These are phyloP conservation scores for Tylopilus balloui DNA, from an alignment of 768 basidiomycete genomes.

Conservation along the genomic window DNA sequence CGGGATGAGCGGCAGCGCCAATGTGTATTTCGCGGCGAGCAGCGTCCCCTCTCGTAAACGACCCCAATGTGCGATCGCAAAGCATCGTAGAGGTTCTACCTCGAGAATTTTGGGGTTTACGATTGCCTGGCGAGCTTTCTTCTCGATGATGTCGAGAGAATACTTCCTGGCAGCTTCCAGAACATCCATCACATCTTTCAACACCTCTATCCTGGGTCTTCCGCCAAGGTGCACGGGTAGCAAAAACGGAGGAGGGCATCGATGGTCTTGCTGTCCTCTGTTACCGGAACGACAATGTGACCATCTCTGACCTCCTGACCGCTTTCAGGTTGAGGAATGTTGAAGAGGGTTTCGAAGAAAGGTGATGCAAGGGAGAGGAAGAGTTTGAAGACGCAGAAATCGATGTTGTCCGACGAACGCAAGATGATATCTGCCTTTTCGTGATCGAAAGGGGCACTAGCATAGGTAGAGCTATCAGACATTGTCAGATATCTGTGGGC, in stretches of 20 bases:
- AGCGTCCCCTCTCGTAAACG: not conserved
- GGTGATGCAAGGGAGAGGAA: conserved; percentile 34
- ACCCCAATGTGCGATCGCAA: not conserved
- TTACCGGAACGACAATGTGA: conserved; percentile 15
- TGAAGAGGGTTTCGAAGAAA: conserved; percentile 32
- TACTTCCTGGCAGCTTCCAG: not conserved
- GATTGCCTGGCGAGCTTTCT: not conserved
- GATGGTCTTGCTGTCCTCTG: conserved; percentile 20
- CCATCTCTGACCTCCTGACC: conserved; percentile 16
- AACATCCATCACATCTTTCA: not conserved
- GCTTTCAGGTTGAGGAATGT: conserved; percentile 24
- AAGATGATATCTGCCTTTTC: conserved; percentile 21
- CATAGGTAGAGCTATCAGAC: not conserved
- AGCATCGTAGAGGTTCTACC: not conserved
- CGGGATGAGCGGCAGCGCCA: conserved; percentile 23
- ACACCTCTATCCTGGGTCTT: not conserved
- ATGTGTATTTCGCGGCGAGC: conserved; percentile 8
- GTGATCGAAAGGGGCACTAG: conserved; percentile 22
- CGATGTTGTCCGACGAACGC: conserved; percentile 25
- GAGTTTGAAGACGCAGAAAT: conserved; percentile 31
- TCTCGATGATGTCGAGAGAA: not conserved
- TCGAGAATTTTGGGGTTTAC: not conserved
- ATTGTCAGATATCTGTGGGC: not conserved
- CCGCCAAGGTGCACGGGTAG: conserved; percentile 14
- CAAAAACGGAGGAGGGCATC: conserved; percentile 25